Percentiles rank a stretch among this genome's conserved stretches.
Conservation (phyloP, 768 basidiomycete species). For the Boletus coccyginus region DNA sequence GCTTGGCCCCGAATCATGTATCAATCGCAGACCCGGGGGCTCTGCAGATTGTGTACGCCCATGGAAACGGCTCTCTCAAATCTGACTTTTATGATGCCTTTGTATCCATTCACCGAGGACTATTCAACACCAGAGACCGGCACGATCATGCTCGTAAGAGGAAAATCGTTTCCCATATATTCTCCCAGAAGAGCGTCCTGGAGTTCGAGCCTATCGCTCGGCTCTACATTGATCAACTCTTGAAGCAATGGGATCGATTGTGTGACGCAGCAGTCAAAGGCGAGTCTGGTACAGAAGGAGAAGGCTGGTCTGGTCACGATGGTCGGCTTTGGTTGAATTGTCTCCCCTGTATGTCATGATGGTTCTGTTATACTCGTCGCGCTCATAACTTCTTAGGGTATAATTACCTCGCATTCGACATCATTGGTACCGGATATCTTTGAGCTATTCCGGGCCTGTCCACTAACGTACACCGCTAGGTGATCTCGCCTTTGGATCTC, state of each 20-base stretch:
- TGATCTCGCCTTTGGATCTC: slow-evolving; percentile 82
- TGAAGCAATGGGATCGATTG: slow-evolving; percentile 76
- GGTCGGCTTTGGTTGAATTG: slow-evolving; percentile 73
- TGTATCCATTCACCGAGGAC: slow-evolving; percentile 66
- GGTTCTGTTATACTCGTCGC: background rate
- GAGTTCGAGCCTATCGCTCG: slow-evolving; percentile 84
- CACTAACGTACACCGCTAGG: slow-evolving; percentile 20
- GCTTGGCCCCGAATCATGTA: slow-evolving; percentile 74
- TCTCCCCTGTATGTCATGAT: slow-evolving; percentile 56
- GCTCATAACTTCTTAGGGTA: slow-evolving; percentile 38
- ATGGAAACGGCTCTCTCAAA: slow-evolving; percentile 81
- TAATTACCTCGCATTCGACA: slow-evolving; percentile 69
- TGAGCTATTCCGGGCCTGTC: background rate
- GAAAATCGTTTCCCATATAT: slow-evolving; percentile 86
- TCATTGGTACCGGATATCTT: slow-evolving; percentile 50
- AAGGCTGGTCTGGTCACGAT: slow-evolving; percentile 56
- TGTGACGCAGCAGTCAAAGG: slow-evolving; percentile 54
- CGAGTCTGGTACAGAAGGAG: slow-evolving; percentile 56
- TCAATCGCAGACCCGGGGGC: slow-evolving; percentile 79
- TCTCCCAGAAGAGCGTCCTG: slow-evolving; percentile 79
- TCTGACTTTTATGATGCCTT: slow-evolving; percentile 79
- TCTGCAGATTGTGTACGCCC: slow-evolving; percentile 71
- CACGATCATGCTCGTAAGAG: slow-evolving; percentile 82
- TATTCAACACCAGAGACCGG: slow-evolving; percentile 80
- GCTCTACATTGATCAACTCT: slow-evolving; percentile 53